phyloP scores from a whole-genome alignment of 169 alveolate species.

The Plasmodium coatneyi region DNA sequence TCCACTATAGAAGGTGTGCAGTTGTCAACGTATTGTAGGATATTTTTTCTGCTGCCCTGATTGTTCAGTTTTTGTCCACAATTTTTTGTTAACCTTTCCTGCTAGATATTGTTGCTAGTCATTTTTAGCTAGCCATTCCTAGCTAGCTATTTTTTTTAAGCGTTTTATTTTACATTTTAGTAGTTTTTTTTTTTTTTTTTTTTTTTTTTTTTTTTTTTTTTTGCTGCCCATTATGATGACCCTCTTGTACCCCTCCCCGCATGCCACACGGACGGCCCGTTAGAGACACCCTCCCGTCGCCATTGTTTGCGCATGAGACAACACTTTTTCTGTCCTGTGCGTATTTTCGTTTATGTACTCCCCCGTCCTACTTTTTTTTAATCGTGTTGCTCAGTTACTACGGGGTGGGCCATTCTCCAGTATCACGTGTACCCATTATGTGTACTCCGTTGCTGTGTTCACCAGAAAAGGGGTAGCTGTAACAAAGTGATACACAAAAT shows the following conservation, averaged over 20 bases:
- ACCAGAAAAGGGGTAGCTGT: background rate
- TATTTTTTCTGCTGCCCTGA: background rate
- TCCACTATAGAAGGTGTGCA: background rate
- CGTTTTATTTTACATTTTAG: background rate
- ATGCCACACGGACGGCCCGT: background rate
- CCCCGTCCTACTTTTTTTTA: background rate
- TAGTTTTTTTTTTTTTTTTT: background rate
- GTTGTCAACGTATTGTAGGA: background rate
- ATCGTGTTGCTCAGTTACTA: background rate
- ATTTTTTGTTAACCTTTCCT: background rate
- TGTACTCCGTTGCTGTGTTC: background rate
- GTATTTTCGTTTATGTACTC: background rate
- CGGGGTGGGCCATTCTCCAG: background rate
- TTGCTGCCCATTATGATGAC: background rate
- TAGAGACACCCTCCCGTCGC: background rate
- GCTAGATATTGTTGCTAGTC: background rate
- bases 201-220: slow-evolving; percentile 3
- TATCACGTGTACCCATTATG: background rate
- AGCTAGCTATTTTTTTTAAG: background rate
- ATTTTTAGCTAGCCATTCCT: background rate
- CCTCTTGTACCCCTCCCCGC: background rate
- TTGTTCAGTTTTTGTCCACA: background rate
- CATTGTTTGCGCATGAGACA: background rate
- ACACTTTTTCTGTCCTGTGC: background rate
- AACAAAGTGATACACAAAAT: background rate